Evolutionary conservation across 1,284 basidiomycete genomes (phyloP), one percentile per base, ranked within the genome.

Genomic region (Singerocomus inundabilis): DNA sequence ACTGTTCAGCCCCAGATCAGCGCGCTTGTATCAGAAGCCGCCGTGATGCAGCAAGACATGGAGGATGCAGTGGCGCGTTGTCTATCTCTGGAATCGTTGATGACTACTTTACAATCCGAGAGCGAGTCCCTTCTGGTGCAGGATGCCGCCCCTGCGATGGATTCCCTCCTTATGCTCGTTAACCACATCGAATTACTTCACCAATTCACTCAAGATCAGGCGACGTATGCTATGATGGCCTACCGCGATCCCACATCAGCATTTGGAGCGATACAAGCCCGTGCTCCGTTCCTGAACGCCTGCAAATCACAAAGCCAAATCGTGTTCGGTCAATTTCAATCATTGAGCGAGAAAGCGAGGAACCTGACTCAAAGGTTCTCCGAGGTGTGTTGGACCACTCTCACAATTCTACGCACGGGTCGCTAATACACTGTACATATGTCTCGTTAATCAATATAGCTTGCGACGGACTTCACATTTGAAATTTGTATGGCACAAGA

Each of bases 381-480:
- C 5, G 44, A 56, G 53, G 56, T 56, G 7, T n/a, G 39, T 9
- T 12, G 5, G 8, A 21, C 7, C n/a, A 10, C 11, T 16, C 10
- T n/a, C 24, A 18, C 2, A 15, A 11, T 2, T 24, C 12, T 15
- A 25, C 8, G 7, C 40, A 12, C 6, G 25, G 4, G 10, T 28
- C 7, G 4, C 30, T 46, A 29, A 35, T 21, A 26, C 7, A 6
- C n/a, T n/a, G n/a, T 9, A 11, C 10, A 3, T 26, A 29, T 6
- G 10, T 25, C 31, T 6, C 13, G n/a, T 31, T 35, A 4, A 11
- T 25, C 10, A 25, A 16, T 36, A 11, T 18, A 53, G 53, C 39
- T 56, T 13, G 25, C 48, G 21, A 58, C 53, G 2, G 57, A 56
- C 24, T 42, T 59, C 11, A 48, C 48, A 3, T 56, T 53, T 31